These are phyloP conservation scores for Vanrija humicola DNA, from an alignment of 1,284 basidiomycete genomes.

Conservation along the genomic window DNA sequence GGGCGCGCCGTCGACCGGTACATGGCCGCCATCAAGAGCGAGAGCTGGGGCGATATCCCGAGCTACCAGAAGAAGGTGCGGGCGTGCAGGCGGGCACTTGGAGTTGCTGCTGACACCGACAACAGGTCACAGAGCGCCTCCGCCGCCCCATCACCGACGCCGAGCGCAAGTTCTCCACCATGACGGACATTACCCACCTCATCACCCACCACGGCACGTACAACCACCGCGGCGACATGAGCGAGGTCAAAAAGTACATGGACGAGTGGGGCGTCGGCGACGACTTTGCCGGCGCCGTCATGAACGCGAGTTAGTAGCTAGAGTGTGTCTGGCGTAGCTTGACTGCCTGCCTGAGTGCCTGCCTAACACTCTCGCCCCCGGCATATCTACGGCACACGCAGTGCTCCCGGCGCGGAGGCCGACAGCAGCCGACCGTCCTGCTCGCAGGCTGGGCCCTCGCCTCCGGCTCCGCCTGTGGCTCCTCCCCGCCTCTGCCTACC, in stretches of 20 bases:
- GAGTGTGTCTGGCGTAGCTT: background rate
- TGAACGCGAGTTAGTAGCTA: conserved; percentile 18
- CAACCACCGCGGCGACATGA: conserved; percentile 51
- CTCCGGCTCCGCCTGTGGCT: too few relatives aligned
- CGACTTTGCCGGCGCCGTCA: conserved; percentile 45
- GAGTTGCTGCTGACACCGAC: too few relatives aligned
- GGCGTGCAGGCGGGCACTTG: too few relatives aligned
- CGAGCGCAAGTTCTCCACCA: conserved; percentile 39
- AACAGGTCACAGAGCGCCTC: conserved; percentile 51
- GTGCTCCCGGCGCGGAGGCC: too few relatives aligned
- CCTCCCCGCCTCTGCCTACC: too few relatives aligned
- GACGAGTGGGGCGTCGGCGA: conserved; percentile 47
- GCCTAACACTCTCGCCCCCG: too few relatives aligned
- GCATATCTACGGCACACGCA: background rate
- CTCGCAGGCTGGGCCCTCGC: too few relatives aligned
- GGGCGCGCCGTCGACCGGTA: conserved; percentile 41
- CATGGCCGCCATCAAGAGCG: conserved; percentile 50
- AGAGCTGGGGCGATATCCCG: conserved; percentile 52
- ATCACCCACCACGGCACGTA: conserved; percentile 46
- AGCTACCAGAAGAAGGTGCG: conserved; percentile 50
- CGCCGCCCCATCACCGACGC: conserved; percentile 30
- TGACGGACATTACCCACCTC: conserved; percentile 49
- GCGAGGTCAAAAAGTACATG: conserved; percentile 48
- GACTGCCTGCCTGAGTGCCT: background rate
- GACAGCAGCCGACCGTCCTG: too few relatives aligned